phyloP scores from a whole-genome alignment of 305 asterid genomes.

The Solanum hybrid region DNA sequence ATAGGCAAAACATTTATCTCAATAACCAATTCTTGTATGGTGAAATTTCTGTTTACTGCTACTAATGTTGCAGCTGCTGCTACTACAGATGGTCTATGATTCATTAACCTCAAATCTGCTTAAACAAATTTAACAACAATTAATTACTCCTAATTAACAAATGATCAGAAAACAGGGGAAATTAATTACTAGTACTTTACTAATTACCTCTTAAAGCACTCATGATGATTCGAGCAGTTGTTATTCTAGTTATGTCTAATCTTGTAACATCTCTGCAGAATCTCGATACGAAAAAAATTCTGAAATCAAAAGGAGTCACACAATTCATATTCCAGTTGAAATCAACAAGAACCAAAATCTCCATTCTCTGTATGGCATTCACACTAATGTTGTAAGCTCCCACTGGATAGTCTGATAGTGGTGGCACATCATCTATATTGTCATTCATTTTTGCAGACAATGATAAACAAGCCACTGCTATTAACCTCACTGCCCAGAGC shows the following conservation, averaged over 20 bases:
- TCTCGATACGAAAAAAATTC: slow-evolving; percentile 26
- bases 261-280: slow-evolving; percentile 8
- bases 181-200: not conserved
- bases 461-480: slow-evolving; percentile 49
- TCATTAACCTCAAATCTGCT: slow-evolving; percentile 44
- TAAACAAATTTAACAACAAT: not conserved
- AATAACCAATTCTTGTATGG: slow-evolving; percentile 26
- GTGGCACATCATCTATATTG: slow-evolving; percentile 12
- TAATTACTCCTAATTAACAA: not conserved
- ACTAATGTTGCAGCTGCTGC: slow-evolving; percentile 72
- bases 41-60: slow-evolving; percentile 33
- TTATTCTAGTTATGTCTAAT: not conserved
- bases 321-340: slow-evolving; percentile 55
- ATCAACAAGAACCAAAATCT: slow-evolving; percentile 39
- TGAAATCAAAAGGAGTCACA: slow-evolving; percentile 46
- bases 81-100: slow-evolving; percentile 39
- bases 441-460: slow-evolving; percentile 74
- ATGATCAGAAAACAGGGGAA: not conserved
- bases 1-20: slow-evolving; percentile 24
- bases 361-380: slow-evolving; percentile 40
- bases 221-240: not conserved
- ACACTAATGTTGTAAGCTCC: slow-evolving; percentile 16
- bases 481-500: slow-evolving; percentile 36
- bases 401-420: slow-evolving; percentile 30
- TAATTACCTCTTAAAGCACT: not conserved